Conservation (phyloP, 1,284 basidiomycete species). For the Trametes sp. region DNA sequence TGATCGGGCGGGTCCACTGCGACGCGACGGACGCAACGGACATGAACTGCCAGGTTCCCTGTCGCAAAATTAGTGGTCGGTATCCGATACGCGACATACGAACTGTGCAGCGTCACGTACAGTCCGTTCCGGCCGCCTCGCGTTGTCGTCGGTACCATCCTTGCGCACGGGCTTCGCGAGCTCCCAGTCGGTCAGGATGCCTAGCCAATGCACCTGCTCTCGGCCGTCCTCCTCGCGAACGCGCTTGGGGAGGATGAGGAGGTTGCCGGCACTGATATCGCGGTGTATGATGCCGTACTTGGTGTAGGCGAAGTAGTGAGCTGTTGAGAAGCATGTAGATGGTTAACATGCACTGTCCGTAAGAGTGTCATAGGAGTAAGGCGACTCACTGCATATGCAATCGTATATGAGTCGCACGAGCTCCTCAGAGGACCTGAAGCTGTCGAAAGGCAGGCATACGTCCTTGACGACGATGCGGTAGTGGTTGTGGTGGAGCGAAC, state of each 20-base stretch:
- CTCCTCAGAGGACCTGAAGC: slow-evolving; percentile 5
- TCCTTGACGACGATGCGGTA: slow-evolving; percentile 15
- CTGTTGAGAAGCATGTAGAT: not conserved
- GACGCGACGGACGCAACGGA: not conserved
- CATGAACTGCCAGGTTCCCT: slow-evolving; percentile 26
- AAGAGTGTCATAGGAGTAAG: not conserved
- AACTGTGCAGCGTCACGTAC: no score
- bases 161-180: slow-evolving; percentile 4
- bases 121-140: slow-evolving; percentile 9
- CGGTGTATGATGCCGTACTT: slow-evolving; percentile 12
- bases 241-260: slow-evolving; percentile 2
- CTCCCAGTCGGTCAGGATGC: slow-evolving; percentile 16
- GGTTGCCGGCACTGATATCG: slow-evolving; percentile 4
- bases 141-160: not conserved
- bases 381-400: not conserved
- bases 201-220: not conserved
- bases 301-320: not conserved
- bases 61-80: not conserved
- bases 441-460: slow-evolving; percentile 7
- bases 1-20: not conserved
- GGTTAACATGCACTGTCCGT: not conserved
- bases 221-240: not conserved
- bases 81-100: no score
- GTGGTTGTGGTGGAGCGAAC: slow-evolving; percentile 12
- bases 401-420: slow-evolving; percentile 4